phyloP scores from a whole-genome alignment of 2,329 filamentous ascomycete species.

The Stagonosporopsis rhizophila region DNA sequence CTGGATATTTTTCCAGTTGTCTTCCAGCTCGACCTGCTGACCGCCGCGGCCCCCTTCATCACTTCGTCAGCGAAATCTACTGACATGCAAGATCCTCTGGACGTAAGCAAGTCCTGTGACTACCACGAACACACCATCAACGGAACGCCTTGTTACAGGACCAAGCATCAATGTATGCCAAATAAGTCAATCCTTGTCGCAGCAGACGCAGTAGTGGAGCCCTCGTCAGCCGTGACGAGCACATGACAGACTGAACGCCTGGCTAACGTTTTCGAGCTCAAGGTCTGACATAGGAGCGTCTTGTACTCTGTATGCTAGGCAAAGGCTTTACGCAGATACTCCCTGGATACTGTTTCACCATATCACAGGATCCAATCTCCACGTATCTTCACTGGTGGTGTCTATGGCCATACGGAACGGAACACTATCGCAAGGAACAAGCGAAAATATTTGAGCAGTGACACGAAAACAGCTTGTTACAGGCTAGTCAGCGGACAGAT shows the following conservation, averaged over 20 bases:
- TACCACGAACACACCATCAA: slow-evolving; percentile 6
- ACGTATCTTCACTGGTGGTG: no score
- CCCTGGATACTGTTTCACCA: no score
- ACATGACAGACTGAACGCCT: not conserved
- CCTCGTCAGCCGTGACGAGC: not conserved
- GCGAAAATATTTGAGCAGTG: not conserved
- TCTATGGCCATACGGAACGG: no score
- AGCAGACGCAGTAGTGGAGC: not conserved
- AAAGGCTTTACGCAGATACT: not conserved
- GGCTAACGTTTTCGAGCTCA: slow-evolving; percentile 4
- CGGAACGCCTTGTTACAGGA: slow-evolving; percentile 1
- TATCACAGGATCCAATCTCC: no score
- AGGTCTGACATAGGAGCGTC: not conserved
- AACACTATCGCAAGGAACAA: not conserved
- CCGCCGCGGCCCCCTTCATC: no score
- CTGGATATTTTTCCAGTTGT: slow-evolving; percentile 4
- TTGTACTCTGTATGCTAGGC: not conserved
- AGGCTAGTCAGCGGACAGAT: not conserved
- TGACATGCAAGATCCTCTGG: slow-evolving; percentile 8
- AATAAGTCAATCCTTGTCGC: not conserved
- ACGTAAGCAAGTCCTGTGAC: not conserved
- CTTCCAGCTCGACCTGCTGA: no score
- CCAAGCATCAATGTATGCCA: not conserved
- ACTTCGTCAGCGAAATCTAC: slow-evolving; percentile 2
- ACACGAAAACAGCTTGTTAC: not conserved